phyloP scores from a whole-genome alignment of 345 rosid species.

The Rhodomyrtus tomentosa region DNA sequence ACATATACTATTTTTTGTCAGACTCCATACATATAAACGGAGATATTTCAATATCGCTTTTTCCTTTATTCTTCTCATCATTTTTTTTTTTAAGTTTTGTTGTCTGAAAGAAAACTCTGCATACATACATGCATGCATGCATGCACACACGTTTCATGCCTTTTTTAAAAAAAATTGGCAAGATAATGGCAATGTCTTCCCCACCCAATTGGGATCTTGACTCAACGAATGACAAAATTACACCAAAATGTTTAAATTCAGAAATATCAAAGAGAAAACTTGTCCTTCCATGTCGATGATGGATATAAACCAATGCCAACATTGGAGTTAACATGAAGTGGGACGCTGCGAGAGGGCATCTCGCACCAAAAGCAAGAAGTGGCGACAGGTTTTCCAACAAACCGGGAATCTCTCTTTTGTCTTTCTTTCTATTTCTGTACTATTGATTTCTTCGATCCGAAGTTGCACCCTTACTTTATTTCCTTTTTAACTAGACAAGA shows the following conservation, averaged over 20 bases:
- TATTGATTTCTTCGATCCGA: neutral
- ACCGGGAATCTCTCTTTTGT: neutral
- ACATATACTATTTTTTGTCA: too few species aligned
- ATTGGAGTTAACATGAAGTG: neutral
- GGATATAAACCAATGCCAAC: neutral
- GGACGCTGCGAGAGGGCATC: neutral
- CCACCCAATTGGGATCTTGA: neutral
- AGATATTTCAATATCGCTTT: too few species aligned
- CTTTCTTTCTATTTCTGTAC: neutral
- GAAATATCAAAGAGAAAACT: neutral
- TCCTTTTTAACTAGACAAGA: neutral
- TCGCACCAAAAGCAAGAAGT: neutral
- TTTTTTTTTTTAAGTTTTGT: neutral
- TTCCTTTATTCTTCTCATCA: too few species aligned
- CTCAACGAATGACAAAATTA: neutral
- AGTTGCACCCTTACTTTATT: neutral
- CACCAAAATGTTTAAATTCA: neutral
- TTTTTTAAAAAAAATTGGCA: too few species aligned
- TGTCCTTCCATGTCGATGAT: neutral
- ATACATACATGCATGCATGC: too few species aligned
- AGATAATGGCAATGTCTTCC: neutral
- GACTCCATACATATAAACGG: too few species aligned
- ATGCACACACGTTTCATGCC: too few species aligned
- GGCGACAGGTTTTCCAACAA: neutral
- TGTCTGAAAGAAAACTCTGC: too few species aligned